Conservation (phyloP, 2,329 filamentous ascomycete genomes). For the Hymenotorrendiella dingleyae region DNA sequence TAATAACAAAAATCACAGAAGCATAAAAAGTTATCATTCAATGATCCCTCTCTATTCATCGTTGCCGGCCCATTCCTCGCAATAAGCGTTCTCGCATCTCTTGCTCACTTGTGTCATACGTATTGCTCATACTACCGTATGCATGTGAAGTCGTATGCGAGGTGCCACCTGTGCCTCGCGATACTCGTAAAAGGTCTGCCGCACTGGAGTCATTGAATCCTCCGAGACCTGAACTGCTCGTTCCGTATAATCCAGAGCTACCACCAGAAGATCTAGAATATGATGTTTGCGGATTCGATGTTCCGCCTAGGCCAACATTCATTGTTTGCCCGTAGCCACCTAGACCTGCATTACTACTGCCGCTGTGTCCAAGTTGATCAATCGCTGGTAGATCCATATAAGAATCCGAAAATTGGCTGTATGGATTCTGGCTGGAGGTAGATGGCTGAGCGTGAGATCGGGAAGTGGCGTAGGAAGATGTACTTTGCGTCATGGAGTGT, state of each 20-base stretch:
- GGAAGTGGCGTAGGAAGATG: slow-evolving; percentile 18
- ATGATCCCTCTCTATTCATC: too few relatives aligned
- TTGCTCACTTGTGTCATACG: slow-evolving; percentile 20
- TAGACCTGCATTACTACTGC: slow-evolving; percentile 9
- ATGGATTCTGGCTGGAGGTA: slow-evolving; percentile 27
- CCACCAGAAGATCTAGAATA: slow-evolving; percentile 18
- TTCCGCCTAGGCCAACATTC: slow-evolving; percentile 6
- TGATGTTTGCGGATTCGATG: slow-evolving; percentile 6
- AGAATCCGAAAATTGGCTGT: slow-evolving; percentile 25
- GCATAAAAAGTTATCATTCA: too few relatives aligned
- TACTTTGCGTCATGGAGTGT: slow-evolving; percentile 22
- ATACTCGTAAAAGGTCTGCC: slow-evolving; percentile 16
- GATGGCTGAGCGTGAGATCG: slow-evolving; percentile 17
- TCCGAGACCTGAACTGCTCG: slow-evolving; percentile 14
- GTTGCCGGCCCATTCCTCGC: slow-evolving; percentile 19
- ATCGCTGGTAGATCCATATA: slow-evolving; percentile 29
- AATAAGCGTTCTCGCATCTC: slow-evolving; percentile 24
- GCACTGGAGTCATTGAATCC: slow-evolving; percentile 17
- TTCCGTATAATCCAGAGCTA: slow-evolving; percentile 20
- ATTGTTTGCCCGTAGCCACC: slow-evolving; percentile 12
- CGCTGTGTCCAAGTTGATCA: slow-evolving; percentile 25
- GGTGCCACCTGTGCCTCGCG: slow-evolving; percentile 1
- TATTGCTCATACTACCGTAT: slow-evolving; percentile 9
- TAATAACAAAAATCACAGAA: too few relatives aligned
- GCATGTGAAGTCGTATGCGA: slow-evolving; percentile 6